A percentile compares a stretch with the other conserved stretches of the same genome.
phyloP scores from a whole-genome alignment of 2,329 filamentous ascomycete genomes.

The Hypoxylon sp. region DNA sequence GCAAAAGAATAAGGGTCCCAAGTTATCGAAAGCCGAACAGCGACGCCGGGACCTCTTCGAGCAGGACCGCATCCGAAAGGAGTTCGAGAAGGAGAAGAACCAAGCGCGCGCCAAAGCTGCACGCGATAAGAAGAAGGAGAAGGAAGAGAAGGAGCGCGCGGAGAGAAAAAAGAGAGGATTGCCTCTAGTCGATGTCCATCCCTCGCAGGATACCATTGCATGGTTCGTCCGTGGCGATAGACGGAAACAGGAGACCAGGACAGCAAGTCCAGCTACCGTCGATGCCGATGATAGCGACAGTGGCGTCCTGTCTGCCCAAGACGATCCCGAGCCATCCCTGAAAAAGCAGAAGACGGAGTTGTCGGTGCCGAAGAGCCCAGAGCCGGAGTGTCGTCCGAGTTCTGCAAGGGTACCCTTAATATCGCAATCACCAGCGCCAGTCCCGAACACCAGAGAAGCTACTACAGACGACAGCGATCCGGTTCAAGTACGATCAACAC shows the following conservation, averaged over 20 bases:
- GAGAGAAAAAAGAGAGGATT: constrained; percentile 64
- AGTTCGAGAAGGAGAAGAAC: constrained; percentile 63
- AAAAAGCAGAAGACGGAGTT: constrained; percentile 37
- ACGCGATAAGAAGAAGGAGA: constrained; percentile 67
- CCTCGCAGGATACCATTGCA: constrained; percentile 69
- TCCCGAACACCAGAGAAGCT: constrained; percentile 3
- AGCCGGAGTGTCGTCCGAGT: constrained; percentile 18
- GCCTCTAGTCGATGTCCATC: constrained; percentile 65
- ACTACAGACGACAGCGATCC: constrained; percentile 1
- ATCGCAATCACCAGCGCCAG: constrained; percentile 10
- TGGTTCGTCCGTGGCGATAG: constrained; percentile 57
- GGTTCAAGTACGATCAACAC: not conserved
- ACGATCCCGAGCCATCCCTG: constrained; percentile 30
- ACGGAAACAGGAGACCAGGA: constrained; percentile 30
- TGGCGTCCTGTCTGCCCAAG: constrained; percentile 22
- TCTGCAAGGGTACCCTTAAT: constrained; percentile 16
- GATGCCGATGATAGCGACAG: constrained; percentile 21
- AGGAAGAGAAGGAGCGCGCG: constrained; percentile 62
- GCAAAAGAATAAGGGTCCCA: constrained; percentile 55
- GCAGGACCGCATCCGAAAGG: constrained; percentile 66
- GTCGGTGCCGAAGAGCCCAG: constrained; percentile 7
- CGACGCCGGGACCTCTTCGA: constrained; percentile 58
- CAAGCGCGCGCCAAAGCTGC: constrained; percentile 61
- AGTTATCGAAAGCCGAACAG: constrained; percentile 58
- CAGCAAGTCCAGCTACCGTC: not conserved